Base-by-base conservation (phyloP, 2,329 filamentous ascomycete genomes). In the Diaporthe sp. region DNA sequence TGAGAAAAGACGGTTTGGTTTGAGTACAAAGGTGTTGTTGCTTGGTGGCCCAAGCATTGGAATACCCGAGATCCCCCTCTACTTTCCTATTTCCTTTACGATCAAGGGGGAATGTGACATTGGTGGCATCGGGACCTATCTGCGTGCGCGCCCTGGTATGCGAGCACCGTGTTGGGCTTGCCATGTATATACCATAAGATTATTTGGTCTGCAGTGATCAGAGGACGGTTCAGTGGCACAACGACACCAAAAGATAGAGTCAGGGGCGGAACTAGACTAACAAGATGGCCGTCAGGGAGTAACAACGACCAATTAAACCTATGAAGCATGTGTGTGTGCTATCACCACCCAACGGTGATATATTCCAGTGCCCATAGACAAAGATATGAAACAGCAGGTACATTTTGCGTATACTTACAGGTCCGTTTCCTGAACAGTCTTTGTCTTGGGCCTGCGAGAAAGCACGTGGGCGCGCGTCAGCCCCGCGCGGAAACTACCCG, bases 21-120 rank as follows among this genome's bases (percentile, higher is more conserved):
- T 71, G 47, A 61, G 56, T 71, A 71, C 70, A 56, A 47, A 37
- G 50, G 39, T n/a, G 37, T 27, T 27, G 63, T 32, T 70, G 55
- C 55, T 66, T 59, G 53, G 35, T 39, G 65, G 44, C 51, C 44
- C 50, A 73, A 51, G 56, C 73, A 75, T 55, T 55, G 30, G 71
- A 75, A 75, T 73, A 73, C 73, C 73, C 71, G 63, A 68, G 63
- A 63, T 65, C 65, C 72, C 70, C 72, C 53, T 58, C 12, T 13
- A 51, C 72, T 66, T 51, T 51, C 44, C 44, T 30, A 61, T 32
- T 59, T 75, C 27, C 56, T 42, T 73, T 74, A 53, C 58, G 42
- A 61, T 53, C 39, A 47, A 35, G 37, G 50, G 51, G 53, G 30
- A 37, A 81, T 56, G 17, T 39, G 32, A 53, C 56, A 66, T 71